Percentiles rank a stretch among this genome's conserved stretches.
Evolutionary conservation across 768 basidiomycete species (phyloP).

Genomic region (Lactarius tabidus): DNA sequence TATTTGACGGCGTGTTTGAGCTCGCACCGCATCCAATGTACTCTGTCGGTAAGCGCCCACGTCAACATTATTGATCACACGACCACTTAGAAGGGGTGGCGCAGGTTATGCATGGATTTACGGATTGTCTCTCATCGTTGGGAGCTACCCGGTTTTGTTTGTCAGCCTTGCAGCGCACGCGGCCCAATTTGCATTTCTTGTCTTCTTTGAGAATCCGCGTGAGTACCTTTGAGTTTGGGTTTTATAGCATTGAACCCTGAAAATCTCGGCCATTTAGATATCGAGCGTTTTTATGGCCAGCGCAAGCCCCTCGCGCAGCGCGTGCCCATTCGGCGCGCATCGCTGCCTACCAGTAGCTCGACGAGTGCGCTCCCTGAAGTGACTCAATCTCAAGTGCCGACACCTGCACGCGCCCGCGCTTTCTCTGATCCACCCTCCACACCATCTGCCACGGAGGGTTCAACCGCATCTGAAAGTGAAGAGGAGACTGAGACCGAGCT

Average conservation of each 20-base stretch:
- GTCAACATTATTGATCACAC: neutral
- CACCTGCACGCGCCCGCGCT: slow-evolving; percentile 14
- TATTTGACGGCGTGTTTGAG: slow-evolving; percentile 98
- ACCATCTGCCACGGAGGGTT: slow-evolving; percentile 65
- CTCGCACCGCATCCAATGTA: slow-evolving; percentile 95
- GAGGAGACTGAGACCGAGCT: slow-evolving; percentile 48
- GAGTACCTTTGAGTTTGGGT: slow-evolving; percentile 33
- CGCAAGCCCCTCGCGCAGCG: slow-evolving; percentile 87
- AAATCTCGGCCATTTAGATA: slow-evolving; percentile 52
- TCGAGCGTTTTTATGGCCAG: slow-evolving; percentile 90
- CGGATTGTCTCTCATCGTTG: slow-evolving; percentile 86
- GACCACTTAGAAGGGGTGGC: slow-evolving; percentile 8
- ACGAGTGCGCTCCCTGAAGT: slow-evolving; percentile 31
- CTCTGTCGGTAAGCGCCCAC: slow-evolving; percentile 58
- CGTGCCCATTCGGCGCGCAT: slow-evolving; percentile 48
- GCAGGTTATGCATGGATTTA: slow-evolving; percentile 96
- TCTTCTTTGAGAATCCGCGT: slow-evolving; percentile 98
- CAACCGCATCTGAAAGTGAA: slow-evolving; percentile 64
- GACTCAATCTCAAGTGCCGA: slow-evolving; percentile 4
- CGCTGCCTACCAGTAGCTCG: slow-evolving; percentile 19
- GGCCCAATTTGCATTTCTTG: slow-evolving; percentile 92
- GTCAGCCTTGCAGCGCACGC: slow-evolving; percentile 93
- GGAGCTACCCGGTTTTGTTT: slow-evolving; percentile 88
- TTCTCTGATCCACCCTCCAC: slow-evolving; percentile 38
- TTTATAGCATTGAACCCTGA: neutral